Conservation (phyloP, 2,329 filamentous ascomycete genomes). For the Pseudogymnoascus verrucosus region DNA sequence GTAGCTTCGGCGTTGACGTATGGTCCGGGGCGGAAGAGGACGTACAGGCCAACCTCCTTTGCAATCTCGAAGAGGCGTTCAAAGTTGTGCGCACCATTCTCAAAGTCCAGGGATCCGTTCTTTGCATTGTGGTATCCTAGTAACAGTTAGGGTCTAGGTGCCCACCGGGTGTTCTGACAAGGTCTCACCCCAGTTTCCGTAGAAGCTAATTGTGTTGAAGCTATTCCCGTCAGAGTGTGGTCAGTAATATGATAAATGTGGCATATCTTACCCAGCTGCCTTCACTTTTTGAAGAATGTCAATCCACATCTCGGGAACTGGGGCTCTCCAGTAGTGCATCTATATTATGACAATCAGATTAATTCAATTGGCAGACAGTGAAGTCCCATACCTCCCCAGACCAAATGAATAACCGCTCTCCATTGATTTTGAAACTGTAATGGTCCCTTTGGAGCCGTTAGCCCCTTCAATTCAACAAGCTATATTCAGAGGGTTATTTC, state of each 20-base stretch:
- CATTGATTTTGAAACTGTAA: constrained; percentile 44
- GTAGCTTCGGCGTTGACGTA: constrained; percentile 59
- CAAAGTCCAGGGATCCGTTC: constrained; percentile 40
- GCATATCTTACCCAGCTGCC: constrained; percentile 29
- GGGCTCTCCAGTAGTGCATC: constrained; percentile 45
- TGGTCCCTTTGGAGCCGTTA: constrained; percentile 34
- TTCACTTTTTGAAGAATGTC: constrained; percentile 46
- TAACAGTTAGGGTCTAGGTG: not conserved
- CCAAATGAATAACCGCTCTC: constrained; percentile 43
- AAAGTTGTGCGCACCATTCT: constrained; percentile 45
- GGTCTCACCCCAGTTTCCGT: constrained; percentile 33
- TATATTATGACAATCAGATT: not conserved
- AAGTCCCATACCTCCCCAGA: constrained; percentile 34
- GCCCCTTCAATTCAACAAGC: not conserved
- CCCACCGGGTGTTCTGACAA: not conserved
- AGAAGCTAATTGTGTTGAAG: constrained; percentile 40
- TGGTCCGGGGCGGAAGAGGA: constrained; percentile 49
- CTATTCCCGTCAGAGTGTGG: constrained; percentile 19
- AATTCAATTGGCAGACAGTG: no score
- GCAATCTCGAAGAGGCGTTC: constrained; percentile 44
- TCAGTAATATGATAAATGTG: not conserved
- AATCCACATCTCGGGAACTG: constrained; percentile 42
- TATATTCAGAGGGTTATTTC: not conserved
- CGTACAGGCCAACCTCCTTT: constrained; percentile 45
- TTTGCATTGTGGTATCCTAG: constrained; percentile 38